Base-by-base conservation (phyloP, 768 basidiomycete genomes). In the Pleurotus platypus region DNA sequence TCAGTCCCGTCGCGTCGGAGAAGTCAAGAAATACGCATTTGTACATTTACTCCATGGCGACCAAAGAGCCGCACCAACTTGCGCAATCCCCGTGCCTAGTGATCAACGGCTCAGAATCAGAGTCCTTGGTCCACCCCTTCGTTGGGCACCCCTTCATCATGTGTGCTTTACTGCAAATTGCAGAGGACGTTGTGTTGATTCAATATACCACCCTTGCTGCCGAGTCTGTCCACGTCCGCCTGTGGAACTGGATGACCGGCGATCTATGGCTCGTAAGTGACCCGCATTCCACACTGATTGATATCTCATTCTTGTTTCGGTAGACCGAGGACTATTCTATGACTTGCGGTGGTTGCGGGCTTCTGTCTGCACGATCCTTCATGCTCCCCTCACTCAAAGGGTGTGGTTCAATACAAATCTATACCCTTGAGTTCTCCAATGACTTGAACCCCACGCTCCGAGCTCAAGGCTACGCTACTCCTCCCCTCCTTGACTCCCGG, bases 231-330 rank as follows among this genome's bases (percentile, higher is more conserved):
- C 69, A 71, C 1, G 61, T 80, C 6, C 39, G 78, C 20, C 66
- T 79, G 5, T 85, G 81, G 81, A 78, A 82, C 53, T 85, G 84
- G 84, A 72, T 64, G 57, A 75, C 69, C 0, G 80, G 78, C 0
- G 59, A 63, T 11, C 11, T 70, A 9, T 60, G 82, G 42, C 71
- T 77, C 47, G 83, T 83, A 61, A 42, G 78, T 71, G n/a, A 4
- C 35, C 46, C 11, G 30, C 7, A 16, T 24, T 22, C 55, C 24
- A 43, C 13, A 13, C 13, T 15, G 13, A 46, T 37, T 18, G 37
- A 22, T 46, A 18, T 18, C n/a, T 56, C 3, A 27, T 49, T 35
- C 30, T 35, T 35, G 30, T 35, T 35, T 2, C 30, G 30, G 3
- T 45, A 45, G n/a, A 9, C n/a, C n/a, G 8, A n/a, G 7, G 42